phyloP scores from a whole-genome alignment of 371 early-diverging fungal genomes.

The Apophysomyces trapeziformis region DNA sequence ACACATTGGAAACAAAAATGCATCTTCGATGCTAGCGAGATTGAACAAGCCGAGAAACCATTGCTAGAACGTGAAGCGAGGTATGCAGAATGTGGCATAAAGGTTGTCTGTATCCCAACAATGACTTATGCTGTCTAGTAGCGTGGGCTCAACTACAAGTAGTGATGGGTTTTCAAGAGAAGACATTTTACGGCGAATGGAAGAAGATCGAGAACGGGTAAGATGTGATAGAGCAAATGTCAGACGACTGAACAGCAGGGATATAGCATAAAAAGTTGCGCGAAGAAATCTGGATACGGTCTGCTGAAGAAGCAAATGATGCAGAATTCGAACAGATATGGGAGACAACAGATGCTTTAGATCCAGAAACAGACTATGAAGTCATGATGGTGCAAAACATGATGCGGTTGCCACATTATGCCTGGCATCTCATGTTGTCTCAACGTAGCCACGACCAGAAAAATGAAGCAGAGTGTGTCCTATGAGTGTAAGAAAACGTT shows the following conservation, averaged over 20 bases:
- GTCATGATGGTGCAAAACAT: conserved; percentile 64
- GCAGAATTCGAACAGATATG: conserved; percentile 69
- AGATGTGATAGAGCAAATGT: conserved; percentile 2
- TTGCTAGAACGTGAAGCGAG: conserved; percentile 47
- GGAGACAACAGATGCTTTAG: conserved; percentile 64
- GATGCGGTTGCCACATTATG: conserved; percentile 54
- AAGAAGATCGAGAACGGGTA: conserved; percentile 79
- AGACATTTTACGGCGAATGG: conserved; percentile 76
- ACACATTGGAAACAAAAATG: conserved; percentile 49
- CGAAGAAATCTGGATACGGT: conserved; percentile 79
- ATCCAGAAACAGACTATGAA: conserved; percentile 65
- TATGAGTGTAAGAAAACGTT: conserved; percentile 3
- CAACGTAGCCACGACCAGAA: conserved; percentile 9
- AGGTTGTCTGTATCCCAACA: neutral
- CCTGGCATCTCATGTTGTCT: conserved; percentile 38
- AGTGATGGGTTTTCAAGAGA: conserved; percentile 55
- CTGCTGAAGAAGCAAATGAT: conserved; percentile 58
- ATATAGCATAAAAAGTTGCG: conserved; percentile 68
- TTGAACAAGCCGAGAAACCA: conserved; percentile 58
- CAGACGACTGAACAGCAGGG: neutral
- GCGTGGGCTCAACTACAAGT: neutral
- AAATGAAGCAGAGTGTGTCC: conserved; percentile 1
- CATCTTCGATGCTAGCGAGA: conserved; percentile 39
- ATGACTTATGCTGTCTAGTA: neutral
- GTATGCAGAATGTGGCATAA: conserved; percentile 20